Base-by-base conservation (phyloP, 805 yeast genomes). In the Nakazawaea anatomiae region DNA sequence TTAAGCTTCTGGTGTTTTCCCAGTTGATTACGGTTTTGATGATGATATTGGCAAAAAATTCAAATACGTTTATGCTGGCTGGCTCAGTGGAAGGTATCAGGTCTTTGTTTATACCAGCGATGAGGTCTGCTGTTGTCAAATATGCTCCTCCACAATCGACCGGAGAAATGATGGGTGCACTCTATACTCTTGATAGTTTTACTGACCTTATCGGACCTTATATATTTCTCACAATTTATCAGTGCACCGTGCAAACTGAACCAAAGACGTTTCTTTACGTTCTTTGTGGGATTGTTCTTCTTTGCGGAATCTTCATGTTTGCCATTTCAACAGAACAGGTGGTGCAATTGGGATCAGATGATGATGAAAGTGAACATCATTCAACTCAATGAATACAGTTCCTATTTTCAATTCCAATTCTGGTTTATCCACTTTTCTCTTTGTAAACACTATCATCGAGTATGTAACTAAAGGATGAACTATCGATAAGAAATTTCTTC, bases 161-260 rank as follows among this genome's bases (percentile, higher is more conserved):
- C 0, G 89, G 89, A n/a, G 85, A 80, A 60, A 66, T 79, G 4
- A 81, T 80, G 62, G 85, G 87, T 11, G 86, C 82, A 0, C 62
- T 81, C 44, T 74, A 83, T 0, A 58, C 82, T 39, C 57, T 82
- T n/a, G 76, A 80, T 58, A 79, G 77, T 52, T 46, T 73, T 0
- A 60, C 71, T 5, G 61, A 70, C 52, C 66, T 80, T 55, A 48
- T 71, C 7, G 63, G 70, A 1, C 85, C 87, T 1, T 62, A 79
- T 2, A 30, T 66, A 0, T 58, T 74, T 42, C 56, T 81, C 12
- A 61, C 65, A 1, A 46, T 77, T 18, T 82, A 82, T 50, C 66
- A 71, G 0, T 36, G 54, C 5, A 67, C 74, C 0, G 68, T 72
- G 14, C 48, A 63, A 2, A 51, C 48, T 6, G 48, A 54, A 1